Evolutionary conservation across 192 early-diverging fungal species (phyloP).

Genomic region (Rhizoclosmatium sp.): DNA sequence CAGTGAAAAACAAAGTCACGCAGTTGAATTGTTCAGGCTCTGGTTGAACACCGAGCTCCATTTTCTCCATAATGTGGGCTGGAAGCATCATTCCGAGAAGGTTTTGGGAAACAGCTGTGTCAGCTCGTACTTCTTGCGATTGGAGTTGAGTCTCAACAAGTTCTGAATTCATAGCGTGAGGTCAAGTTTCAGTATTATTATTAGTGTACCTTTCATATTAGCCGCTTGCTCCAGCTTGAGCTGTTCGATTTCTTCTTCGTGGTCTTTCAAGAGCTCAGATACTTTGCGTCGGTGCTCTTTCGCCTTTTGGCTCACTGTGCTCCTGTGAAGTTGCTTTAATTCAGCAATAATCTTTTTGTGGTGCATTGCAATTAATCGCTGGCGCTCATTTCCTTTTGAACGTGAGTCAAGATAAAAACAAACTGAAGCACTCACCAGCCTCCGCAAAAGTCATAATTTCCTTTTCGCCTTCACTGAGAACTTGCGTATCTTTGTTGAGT

Average conservation of each 20-base stretch:
- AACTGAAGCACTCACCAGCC: slow-evolving; percentile 3
- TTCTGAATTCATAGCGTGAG: neutral
- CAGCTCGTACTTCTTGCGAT: slow-evolving; percentile 34
- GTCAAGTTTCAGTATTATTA: no score
- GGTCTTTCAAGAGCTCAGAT: slow-evolving; percentile 35
- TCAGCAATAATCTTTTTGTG: slow-evolving; percentile 36
- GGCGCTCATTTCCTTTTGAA: slow-evolving; percentile 29
- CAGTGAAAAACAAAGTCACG: slow-evolving; percentile 42
- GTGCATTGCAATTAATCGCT: slow-evolving; percentile 1
- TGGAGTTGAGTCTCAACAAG: slow-evolving; percentile 39
- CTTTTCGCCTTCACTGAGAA: slow-evolving; percentile 26
- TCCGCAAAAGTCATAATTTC: slow-evolving; percentile 17
- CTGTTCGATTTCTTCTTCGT: slow-evolving; percentile 42
- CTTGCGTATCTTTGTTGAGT: slow-evolving; percentile 25
- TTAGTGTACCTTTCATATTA: slow-evolving; percentile 21
- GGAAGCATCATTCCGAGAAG: slow-evolving; percentile 45
- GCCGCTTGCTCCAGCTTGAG: slow-evolving; percentile 30
- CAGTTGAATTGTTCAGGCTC: slow-evolving; percentile 34
- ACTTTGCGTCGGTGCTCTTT: slow-evolving; percentile 40
- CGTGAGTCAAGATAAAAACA: neutral
- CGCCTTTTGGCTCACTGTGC: neutral
- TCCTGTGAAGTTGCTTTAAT: slow-evolving; percentile 30
- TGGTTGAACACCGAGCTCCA: slow-evolving; percentile 29
- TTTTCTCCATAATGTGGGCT: slow-evolving; percentile 41
- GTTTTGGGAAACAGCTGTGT: slow-evolving; percentile 33